Base-by-base conservation (phyloP, 495 filamentous ascomycete genomes). In the Penicillium steckii region DNA sequence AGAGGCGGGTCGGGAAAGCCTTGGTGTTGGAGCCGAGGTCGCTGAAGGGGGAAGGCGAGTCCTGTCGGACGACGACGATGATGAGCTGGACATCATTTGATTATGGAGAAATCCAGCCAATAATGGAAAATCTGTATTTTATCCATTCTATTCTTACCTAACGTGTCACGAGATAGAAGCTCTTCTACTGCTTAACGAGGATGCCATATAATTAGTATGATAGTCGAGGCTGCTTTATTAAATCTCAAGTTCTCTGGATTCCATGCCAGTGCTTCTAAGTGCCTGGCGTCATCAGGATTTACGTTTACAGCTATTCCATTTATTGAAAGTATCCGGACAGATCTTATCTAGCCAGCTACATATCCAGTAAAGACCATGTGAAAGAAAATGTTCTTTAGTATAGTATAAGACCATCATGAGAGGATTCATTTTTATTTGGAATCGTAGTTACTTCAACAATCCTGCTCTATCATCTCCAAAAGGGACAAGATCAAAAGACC, bases 1-100 rank as follows among this genome's bases (percentile, higher is more conserved):
- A 59, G 87, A 89, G 64, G 87, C 88, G 0, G 88, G 87, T 3
- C 76, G 86, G 52, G 88, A 91, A 55, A 90, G 88, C 60, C 54
- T 90, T 3, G 86, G 86, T 25, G 78, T 74, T 2, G 75, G 60
- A 5, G 75, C 55, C 53, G 75, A 57, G 46, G 54, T 42, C 50
- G 62, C 50, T 50, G 61, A 47, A 47, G 64, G 57, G 33, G 61
- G 50, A 48, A 57, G 52, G 47, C 64, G 50, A 49, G 63, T 60
- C 60, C 29, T 70, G 44, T 51, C 63, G 55, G 61, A 79, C 49
- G 62, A 72, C 43, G 72, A 75, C 44, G 78, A 82, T 45, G 79
- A 80, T 56, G 78, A 82, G 22, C 61, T 83, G 48, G 81, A 82
- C 51, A 81, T 84, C 56, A 66, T 81, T 51, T 80, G 65, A 71